phyloP scores from a whole-genome alignment of 2,329 filamentous ascomycete genomes.

The Aureobasidium sp. region DNA sequence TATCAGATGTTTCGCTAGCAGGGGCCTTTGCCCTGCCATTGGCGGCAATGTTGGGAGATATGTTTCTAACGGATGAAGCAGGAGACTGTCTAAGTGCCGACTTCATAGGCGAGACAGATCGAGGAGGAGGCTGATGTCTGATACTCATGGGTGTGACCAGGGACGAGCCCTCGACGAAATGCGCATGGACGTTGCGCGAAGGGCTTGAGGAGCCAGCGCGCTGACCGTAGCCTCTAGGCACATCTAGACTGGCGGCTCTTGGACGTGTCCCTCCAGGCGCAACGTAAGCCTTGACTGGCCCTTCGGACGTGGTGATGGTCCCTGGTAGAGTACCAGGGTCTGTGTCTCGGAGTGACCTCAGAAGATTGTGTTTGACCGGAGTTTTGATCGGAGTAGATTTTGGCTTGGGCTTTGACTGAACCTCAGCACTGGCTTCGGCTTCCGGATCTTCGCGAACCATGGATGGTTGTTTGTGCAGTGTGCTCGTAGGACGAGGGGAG shows the following conservation, averaged over 20 bases:
- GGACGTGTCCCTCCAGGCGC: constrained; percentile 18
- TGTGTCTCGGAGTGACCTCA: constrained; percentile 1
- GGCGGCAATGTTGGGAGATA: constrained; percentile 35
- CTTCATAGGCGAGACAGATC: constrained; percentile 69
- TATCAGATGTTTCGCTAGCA: constrained; percentile 51
- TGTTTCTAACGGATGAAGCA: constrained; percentile 41
- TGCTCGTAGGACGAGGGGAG: constrained; percentile 19
- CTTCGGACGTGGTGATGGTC: constrained; percentile 20
- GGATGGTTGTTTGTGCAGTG: constrained; percentile 28
- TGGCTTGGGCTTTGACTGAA: background rate
- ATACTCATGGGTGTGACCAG: constrained; percentile 47
- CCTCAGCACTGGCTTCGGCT: constrained; percentile 23
- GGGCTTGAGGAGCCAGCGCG: constrained; percentile 48
- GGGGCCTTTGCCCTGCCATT: constrained; percentile 44
- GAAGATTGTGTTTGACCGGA: background rate
- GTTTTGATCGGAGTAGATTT: background rate
- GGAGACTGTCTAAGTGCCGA: constrained; percentile 65
- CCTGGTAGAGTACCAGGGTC: background rate
- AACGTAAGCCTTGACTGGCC: constrained; percentile 23
- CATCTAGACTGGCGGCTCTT: constrained; percentile 28
- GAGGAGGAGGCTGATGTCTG: constrained; percentile 61
- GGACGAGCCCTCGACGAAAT: constrained; percentile 55
- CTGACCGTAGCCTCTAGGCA: constrained; percentile 23
- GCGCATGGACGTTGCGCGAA: constrained; percentile 51
- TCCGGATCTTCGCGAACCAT: constrained; percentile 28